These are phyloP conservation scores for Epichloe typhina DNA, from an alignment of 2,329 filamentous ascomycete genomes.

Conservation along the genomic window DNA sequence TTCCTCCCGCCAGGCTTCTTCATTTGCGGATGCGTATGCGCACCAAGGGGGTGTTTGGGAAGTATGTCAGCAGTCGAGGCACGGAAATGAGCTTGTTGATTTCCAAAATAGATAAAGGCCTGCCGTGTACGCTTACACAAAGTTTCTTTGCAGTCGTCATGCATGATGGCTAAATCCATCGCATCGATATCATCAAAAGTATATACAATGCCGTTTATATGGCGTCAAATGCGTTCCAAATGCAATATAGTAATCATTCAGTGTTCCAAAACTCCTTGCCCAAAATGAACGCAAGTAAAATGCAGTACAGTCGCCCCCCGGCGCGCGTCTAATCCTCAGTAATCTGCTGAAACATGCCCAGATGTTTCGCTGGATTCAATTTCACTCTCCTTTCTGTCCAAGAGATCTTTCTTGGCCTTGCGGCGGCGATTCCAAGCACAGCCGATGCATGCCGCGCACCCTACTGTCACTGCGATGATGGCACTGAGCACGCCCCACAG, in stretches of 20 bases:
- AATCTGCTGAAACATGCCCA: neutral
- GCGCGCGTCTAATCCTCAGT: neutral
- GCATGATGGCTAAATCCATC: neutral
- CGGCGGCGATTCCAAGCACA: neutral
- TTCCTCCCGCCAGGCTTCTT: neutral
- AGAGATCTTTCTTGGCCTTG: neutral
- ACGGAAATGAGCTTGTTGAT: slow-evolving; percentile 9
- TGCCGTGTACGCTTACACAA: neutral
- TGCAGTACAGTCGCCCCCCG: neutral
- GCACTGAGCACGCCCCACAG: neutral
- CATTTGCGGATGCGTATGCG: slow-evolving; percentile 10
- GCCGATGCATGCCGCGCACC: neutral
- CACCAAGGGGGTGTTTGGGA: slow-evolving; percentile 11
- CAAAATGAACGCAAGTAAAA: neutral
- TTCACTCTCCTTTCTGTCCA: neutral
- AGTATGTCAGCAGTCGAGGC: slow-evolving; percentile 8
- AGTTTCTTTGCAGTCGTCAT: neutral
- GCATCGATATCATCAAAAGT: neutral
- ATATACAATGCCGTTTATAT: neutral
- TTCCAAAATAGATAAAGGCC: neutral
- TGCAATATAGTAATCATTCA: neutral
- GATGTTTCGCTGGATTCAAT: neutral
- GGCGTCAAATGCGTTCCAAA: neutral
- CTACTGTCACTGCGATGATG: neutral
- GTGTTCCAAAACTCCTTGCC: neutral